Evolutionary conservation across 2,329 filamentous ascomycete genomes (phyloP), one percentile per base, ranked within the genome.

Genomic region (Reticulascus tulasneorum): DNA sequence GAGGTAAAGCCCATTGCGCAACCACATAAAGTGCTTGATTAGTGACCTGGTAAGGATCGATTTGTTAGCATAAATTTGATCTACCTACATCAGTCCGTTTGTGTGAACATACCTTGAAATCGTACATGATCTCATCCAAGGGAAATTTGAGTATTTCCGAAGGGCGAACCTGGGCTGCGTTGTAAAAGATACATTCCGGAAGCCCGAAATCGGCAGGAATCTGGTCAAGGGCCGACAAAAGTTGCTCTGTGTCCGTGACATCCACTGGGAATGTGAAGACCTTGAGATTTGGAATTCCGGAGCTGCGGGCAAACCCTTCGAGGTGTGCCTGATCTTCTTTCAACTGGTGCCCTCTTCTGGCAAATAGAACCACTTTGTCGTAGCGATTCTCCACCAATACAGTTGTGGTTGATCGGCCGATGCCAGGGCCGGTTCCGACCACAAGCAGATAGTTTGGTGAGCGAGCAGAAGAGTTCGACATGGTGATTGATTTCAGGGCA

Each of bases 121-220:
- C 72, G 33, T 64, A 57, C 19, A 73, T 54, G 9, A 77, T 64
- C 12, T 69, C 64, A 27, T 63, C 55, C 3, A 68, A 56, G 3
- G 47, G 49, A 31, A 65, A 63, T 22, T 62, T 55, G 7, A 75
- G 50, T 1, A 70, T 54, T 4, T 58, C 52, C 17, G 60, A 63
- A 1, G 62, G 58, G 7, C 58, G 58, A 2, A 76, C 66, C 1
- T 67, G 53, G 4, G 72, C 73, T 1, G 72, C 70, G 44, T 77
- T 77, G 58, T 67, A 76, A 27, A 73, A 63, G 4, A 76, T 56
- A 16, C 65, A 66, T 29, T 73, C 66, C 2, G 73, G 52, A n/a
- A 56, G 55, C 13, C 64, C 65, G 29, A 63, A 55, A 2, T 58
- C 54, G 3, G 40, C 42, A n/a, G 66, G 66, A 5, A 69, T 57